Conservation (phyloP, 345 rosid species). For the Triadica sebifera region DNA sequence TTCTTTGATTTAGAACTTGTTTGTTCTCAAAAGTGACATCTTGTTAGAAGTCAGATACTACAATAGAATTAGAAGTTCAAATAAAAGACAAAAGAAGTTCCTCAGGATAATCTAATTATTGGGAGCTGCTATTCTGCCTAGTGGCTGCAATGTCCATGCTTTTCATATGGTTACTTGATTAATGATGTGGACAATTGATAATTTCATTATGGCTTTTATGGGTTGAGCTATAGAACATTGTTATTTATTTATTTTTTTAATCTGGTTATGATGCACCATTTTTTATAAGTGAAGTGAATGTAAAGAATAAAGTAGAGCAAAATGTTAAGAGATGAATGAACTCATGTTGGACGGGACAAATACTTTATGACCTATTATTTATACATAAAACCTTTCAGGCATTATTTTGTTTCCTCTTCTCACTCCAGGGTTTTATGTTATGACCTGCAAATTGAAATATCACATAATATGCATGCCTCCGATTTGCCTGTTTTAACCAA, state of each 20-base stretch:
- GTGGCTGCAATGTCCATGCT: background rate
- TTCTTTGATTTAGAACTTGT: background rate
- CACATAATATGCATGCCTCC: background rate
- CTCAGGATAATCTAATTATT: background rate
- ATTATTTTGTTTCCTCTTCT: too few species aligned
- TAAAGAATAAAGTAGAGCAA: background rate
- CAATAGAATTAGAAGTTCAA: background rate
- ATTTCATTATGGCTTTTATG: background rate
- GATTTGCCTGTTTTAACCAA: background rate
- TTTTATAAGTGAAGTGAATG: background rate
- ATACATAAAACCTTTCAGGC: too few species aligned
- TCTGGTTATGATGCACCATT: background rate
- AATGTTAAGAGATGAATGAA: too few species aligned
- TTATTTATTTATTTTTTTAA: too few species aligned
- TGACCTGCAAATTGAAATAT: background rate
- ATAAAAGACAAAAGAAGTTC: background rate
- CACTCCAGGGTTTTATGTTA: too few species aligned
- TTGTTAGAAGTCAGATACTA: background rate
- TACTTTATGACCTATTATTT: background rate
- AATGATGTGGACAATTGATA: background rate
- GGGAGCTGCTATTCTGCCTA: background rate
- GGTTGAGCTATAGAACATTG: too few species aligned
- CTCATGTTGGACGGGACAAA: too few species aligned
- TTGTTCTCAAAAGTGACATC: background rate
- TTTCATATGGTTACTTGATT: background rate